Conservation (phyloP, 2,329 filamentous ascomycete genomes). For the Capronia epimyces region DNA sequence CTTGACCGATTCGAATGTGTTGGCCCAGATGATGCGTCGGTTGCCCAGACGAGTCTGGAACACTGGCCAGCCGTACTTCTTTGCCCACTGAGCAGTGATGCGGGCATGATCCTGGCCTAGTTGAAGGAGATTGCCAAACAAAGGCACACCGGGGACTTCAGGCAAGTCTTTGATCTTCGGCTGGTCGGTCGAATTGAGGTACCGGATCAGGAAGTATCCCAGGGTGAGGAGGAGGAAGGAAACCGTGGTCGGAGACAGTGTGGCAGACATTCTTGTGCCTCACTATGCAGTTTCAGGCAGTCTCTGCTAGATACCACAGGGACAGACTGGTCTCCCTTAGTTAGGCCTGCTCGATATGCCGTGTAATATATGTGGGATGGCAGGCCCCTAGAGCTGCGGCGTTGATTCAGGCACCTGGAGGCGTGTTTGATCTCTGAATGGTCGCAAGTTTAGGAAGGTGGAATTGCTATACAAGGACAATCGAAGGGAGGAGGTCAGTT, state of each 20-base stretch:
- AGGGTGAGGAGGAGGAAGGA: constrained; percentile 35
- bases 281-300: too few species aligned
- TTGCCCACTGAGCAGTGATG: constrained; percentile 52
- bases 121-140: constrained; percentile 60
- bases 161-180: constrained; percentile 58
- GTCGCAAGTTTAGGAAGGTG: too few species aligned
- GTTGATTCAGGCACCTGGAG: too few species aligned
- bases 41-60: constrained; percentile 47
- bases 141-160: constrained; percentile 56
- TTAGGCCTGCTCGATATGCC: too few species aligned
- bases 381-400: too few species aligned
- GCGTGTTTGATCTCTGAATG: too few species aligned
- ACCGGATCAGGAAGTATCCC: constrained; percentile 39
- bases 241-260: constrained; percentile 22
- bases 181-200: constrained; percentile 48
- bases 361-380: too few species aligned
- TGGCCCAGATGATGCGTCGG: constrained; percentile 68
- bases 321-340: too few species aligned
- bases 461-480: too few species aligned
- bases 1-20: constrained; percentile 68
- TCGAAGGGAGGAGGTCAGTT: too few species aligned
- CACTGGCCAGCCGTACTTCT: constrained; percentile 55
- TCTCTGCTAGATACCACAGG: too few species aligned
- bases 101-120: constrained; percentile 55
- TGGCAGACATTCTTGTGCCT: constrained; percentile 13